Conservation (phyloP, 2,329 filamentous ascomycete species). For the Paramyrothecium roridum region DNA sequence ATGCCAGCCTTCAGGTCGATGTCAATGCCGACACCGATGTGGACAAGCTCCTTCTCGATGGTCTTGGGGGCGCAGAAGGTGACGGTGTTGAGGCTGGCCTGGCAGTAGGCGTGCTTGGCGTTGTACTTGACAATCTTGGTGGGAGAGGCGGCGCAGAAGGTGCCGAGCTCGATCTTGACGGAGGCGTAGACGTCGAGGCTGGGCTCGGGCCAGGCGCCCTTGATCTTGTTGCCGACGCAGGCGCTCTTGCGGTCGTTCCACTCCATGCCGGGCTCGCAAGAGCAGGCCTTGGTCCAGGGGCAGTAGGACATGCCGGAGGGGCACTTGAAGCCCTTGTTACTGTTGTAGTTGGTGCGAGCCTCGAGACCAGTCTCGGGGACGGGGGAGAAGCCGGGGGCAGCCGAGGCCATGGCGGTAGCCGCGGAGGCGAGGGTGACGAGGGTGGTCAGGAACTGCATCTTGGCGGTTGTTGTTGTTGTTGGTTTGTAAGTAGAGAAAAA, state of each 20-base stretch:
- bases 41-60: slow-evolving; percentile 21
- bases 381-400: slow-evolving; percentile 14
- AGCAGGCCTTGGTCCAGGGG: slow-evolving; percentile 36
- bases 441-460: slow-evolving; percentile 27
- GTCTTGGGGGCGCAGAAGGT: slow-evolving; percentile 27
- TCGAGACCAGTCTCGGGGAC: slow-evolving; percentile 27
- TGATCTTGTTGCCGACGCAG: slow-evolving; percentile 21
- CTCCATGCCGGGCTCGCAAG: slow-evolving; percentile 38
- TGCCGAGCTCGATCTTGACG: slow-evolving; percentile 21
- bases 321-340: slow-evolving; percentile 22
- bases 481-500: background rate
- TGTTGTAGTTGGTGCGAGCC: slow-evolving; percentile 11
- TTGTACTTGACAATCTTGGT: slow-evolving; percentile 32
- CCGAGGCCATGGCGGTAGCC: slow-evolving; percentile 15
- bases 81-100: slow-evolving; percentile 27
- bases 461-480: slow-evolving; percentile 3
- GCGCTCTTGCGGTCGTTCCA: slow-evolving; percentile 25
- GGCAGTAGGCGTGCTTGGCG: slow-evolving; percentile 29
- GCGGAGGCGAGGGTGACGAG: slow-evolving; percentile 21
- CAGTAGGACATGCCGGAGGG: slow-evolving; percentile 31
- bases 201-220: slow-evolving; percentile 31
- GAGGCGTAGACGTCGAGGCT: slow-evolving; percentile 17
- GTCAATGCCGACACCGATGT: slow-evolving; percentile 17
- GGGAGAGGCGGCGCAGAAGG: slow-evolving; percentile 31
- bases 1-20: slow-evolving; percentile 17